phyloP scores from a whole-genome alignment of 2,329 filamentous ascomycete genomes.

The Colletotrichum filicis region DNA sequence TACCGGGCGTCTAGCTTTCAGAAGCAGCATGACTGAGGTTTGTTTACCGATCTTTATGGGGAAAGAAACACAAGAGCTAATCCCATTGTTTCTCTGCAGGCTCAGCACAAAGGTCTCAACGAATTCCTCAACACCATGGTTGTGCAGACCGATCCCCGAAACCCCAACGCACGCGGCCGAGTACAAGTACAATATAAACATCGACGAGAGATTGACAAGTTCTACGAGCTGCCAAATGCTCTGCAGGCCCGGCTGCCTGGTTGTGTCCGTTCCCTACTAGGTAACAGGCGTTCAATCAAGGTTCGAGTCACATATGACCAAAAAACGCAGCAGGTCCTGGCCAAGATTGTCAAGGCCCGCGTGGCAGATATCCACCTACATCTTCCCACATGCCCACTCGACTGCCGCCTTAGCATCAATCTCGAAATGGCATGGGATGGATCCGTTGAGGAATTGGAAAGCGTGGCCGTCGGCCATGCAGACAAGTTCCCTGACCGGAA shows the following conservation, averaged over 20 bases:
- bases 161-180: slow-evolving; percentile 59
- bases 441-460: slow-evolving; percentile 66
- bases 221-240: slow-evolving; percentile 77
- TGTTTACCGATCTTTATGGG: slow-evolving; percentile 41
- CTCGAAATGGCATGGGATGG: slow-evolving; percentile 91
- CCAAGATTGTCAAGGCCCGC: slow-evolving; percentile 92
- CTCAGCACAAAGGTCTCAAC: slow-evolving; percentile 86
- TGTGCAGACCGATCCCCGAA: slow-evolving; percentile 65
- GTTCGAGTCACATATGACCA: slow-evolving; percentile 83
- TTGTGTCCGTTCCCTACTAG: slow-evolving; percentile 70
- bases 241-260: slow-evolving; percentile 71
- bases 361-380: slow-evolving; percentile 89
- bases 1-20: slow-evolving; percentile 74
- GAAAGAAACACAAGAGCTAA: background rate
- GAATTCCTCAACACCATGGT: slow-evolving; percentile 82
- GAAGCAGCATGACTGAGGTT: slow-evolving; percentile 92
- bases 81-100: slow-evolving; percentile 53
- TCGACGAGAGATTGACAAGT: slow-evolving; percentile 83
- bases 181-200: slow-evolving; percentile 83
- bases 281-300: slow-evolving; percentile 66
- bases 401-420: slow-evolving; percentile 94
- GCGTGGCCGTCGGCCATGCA: slow-evolving; percentile 46
- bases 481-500: slow-evolving; percentile 70
- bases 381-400: slow-evolving; percentile 80
- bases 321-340: slow-evolving; percentile 75